Evolutionary conservation across 306 rosid species (phyloP).

Genomic region (Lupinus albus): DNA sequence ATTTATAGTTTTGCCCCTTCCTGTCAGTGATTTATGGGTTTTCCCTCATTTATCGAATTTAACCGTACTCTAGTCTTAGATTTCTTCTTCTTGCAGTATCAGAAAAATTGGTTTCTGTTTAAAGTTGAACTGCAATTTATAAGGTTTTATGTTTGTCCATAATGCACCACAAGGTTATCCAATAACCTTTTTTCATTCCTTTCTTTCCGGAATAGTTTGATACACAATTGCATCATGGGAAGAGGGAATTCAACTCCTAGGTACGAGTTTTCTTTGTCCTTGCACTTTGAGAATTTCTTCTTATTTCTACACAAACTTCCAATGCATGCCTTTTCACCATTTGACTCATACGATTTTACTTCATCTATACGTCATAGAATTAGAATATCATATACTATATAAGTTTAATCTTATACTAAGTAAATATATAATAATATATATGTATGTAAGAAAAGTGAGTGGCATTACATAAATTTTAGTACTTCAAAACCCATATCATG

Average conservation of each 20-base stretch:
- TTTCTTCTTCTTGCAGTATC: background rate
- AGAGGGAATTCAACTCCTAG: constrained; percentile 49
- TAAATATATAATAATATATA: too few species aligned
- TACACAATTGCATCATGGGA: background rate
- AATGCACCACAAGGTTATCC: too few species aligned
- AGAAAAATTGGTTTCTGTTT: too few species aligned
- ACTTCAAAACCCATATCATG: constrained; percentile 38
- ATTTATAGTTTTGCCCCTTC: constrained; percentile 62
- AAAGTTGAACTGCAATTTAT: too few species aligned
- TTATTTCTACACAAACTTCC: constrained; percentile 42
- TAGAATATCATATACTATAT: too few species aligned
- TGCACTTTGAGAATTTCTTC: constrained; percentile 34
- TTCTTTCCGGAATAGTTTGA: background rate
- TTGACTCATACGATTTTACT: constrained; percentile 13
- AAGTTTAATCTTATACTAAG: too few species aligned
- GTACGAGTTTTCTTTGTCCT: constrained; percentile 46
- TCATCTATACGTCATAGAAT: too few species aligned
- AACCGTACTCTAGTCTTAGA: constrained; percentile 27
- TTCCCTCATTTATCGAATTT: constrained; percentile 54
- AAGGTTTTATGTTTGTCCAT: too few species aligned
- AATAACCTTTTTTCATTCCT: background rate
- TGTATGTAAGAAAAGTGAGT: too few species aligned
- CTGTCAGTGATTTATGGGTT: constrained; percentile 60
- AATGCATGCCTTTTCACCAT: constrained; percentile 54
- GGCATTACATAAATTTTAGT: background rate